phyloP scores from a whole-genome alignment of 176 grass and related monocot genomes.

The Alloteropsis semialata region DNA sequence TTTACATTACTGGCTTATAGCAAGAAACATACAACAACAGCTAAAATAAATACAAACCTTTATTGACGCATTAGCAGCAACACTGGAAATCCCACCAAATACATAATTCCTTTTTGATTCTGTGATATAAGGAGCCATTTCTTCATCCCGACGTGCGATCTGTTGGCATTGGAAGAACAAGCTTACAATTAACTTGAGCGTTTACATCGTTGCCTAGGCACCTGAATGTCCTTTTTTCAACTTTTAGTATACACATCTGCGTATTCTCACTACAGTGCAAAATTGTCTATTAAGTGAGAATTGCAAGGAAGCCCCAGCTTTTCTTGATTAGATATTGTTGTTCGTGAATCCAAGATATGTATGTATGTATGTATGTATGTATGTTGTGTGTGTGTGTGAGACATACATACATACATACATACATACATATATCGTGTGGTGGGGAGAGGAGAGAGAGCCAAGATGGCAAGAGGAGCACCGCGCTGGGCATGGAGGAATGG shows the following conservation, averaged over 20 bases:
- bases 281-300: background rate
- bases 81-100: conserved; percentile 93
- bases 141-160: conserved; percentile 91
- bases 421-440: too few species aligned
- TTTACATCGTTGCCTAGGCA: background rate
- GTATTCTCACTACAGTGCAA: background rate
- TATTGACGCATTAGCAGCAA: conserved; percentile 87
- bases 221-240: conserved; percentile 11
- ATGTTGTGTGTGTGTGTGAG: too few species aligned
- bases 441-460: too few species aligned
- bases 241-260: background rate
- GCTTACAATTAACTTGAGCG: background rate
- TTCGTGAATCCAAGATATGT: too few species aligned
- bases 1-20: background rate
- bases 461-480: too few species aligned
- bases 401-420: too few species aligned
- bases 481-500: too few species aligned
- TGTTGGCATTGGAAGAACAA: conserved; percentile 26
- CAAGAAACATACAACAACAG: conserved; percentile 20
- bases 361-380: too few species aligned
- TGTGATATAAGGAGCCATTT: conserved; percentile 84
- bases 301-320: background rate
- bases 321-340: background rate
- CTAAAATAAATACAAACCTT: conserved; percentile 58
- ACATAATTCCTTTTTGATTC: conserved; percentile 90